These are phyloP conservation scores for Ceratobasidium sp. DNA, from an alignment of 1,284 basidiomycete species.

Conservation along the genomic window DNA sequence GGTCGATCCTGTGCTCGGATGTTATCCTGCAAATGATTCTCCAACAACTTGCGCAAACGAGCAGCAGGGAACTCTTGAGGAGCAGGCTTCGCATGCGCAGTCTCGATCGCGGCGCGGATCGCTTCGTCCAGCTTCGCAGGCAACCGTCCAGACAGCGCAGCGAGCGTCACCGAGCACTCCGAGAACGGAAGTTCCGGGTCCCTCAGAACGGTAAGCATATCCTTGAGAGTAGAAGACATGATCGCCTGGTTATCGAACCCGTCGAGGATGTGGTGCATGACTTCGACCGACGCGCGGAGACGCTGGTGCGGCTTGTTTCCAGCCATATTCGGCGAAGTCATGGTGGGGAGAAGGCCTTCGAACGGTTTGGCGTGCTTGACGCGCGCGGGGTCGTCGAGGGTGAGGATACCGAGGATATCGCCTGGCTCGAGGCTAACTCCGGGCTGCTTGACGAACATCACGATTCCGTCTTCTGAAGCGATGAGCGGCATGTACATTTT, in stretches of 20 bases:
- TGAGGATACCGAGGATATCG: slow-evolving; percentile 97
- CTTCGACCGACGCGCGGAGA: slow-evolving; percentile 77
- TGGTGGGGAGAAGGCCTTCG: slow-evolving; percentile 87
- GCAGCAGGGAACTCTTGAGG: slow-evolving; percentile 85
- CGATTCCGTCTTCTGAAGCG: slow-evolving; percentile 93
- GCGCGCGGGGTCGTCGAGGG: slow-evolving; percentile 94
- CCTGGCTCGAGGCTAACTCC: slow-evolving; percentile 97
- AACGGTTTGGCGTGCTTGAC: slow-evolving; percentile 99
- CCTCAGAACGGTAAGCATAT: slow-evolving; percentile 80
- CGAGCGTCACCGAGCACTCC: slow-evolving; percentile 85
- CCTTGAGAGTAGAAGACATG: slow-evolving; percentile 85
- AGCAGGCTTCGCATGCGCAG: slow-evolving; percentile 74
- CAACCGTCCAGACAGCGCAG: slow-evolving; percentile 92
- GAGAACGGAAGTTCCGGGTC: slow-evolving; percentile 91
- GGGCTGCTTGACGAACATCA: slow-evolving; percentile 98
- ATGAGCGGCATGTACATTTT: slow-evolving; percentile 99
- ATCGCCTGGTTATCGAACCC: slow-evolving; percentile 94
- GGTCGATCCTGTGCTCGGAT: slow-evolving; percentile 81
- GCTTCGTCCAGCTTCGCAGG: slow-evolving; percentile 90
- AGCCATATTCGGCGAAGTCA: slow-evolving; percentile 86
- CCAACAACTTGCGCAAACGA: slow-evolving; percentile 84
- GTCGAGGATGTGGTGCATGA: slow-evolving; percentile 92
- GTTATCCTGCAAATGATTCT: slow-evolving; percentile 85
- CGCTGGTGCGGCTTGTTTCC: slow-evolving; percentile 94
- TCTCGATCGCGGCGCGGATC: slow-evolving; percentile 82